These are phyloP conservation scores for Neostapfia colusana DNA, from an alignment of 176 grass and related monocot genomes.

Conservation along the genomic window DNA sequence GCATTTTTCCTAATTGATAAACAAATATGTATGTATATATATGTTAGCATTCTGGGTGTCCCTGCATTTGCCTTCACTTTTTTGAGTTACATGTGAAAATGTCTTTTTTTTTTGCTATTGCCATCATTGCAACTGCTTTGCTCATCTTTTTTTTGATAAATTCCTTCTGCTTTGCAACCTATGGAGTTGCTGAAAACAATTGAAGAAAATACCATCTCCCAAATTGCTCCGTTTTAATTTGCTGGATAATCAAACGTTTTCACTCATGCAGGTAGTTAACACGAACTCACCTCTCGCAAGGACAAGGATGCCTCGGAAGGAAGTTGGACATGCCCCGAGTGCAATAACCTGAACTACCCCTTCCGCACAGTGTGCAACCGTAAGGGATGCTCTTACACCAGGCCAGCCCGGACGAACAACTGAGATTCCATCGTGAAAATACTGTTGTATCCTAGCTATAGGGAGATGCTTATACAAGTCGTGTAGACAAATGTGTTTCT, in stretches of 20 bases:
- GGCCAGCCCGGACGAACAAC: slow-evolving; percentile 40
- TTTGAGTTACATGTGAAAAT: not conserved
- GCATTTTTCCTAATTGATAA: not conserved
- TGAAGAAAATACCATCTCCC: not conserved
- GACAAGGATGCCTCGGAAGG: slow-evolving; percentile 74
- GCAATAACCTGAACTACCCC: slow-evolving; percentile 88
- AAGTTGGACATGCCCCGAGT: slow-evolving; percentile 86
- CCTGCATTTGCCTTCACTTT: not conserved
- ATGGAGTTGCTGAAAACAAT: not conserved
- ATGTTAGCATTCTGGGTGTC: not conserved
- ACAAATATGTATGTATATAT: not conserved
- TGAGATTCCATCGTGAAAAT: not conserved
- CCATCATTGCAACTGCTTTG: not conserved
- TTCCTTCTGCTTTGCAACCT: not conserved
- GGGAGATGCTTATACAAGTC: not conserved
- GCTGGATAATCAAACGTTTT: not conserved
- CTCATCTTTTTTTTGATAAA: not conserved
- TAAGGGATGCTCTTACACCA: slow-evolving; percentile 69
- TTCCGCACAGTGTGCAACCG: slow-evolving; percentile 79
- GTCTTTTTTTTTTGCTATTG: too few relatives aligned
- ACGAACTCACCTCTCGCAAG: slow-evolving; percentile 35
- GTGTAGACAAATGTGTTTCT: slow-evolving; percentile 32
- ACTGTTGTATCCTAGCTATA: slow-evolving; percentile 37
- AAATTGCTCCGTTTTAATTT: not conserved
- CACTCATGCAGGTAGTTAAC: slow-evolving; percentile 30